phyloP scores from a whole-genome alignment of 495 filamentous ascomycete species.

The Apodospora peruviana region DNA sequence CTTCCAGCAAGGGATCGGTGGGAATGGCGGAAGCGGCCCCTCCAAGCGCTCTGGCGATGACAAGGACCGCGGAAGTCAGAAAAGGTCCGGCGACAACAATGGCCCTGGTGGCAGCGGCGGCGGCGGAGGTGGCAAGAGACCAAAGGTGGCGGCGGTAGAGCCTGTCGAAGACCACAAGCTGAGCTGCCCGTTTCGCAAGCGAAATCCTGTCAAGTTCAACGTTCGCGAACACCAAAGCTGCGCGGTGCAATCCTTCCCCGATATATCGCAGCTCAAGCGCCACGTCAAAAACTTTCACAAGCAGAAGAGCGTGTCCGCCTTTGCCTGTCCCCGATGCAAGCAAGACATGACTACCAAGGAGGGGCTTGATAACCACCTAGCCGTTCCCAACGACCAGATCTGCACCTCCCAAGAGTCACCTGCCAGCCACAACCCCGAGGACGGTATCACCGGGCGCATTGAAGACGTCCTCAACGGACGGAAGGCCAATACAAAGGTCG shows the following conservation, averaged over 20 bases:
- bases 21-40: background rate
- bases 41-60: conserved; percentile 3
- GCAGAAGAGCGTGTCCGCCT: conserved; percentile 2
- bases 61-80: background rate
- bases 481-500: conserved; percentile 21
- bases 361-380: conserved; percentile 12
- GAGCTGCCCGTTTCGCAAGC: conserved; percentile 33
- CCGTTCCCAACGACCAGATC: conserved; percentile 8
- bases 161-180: conserved; percentile 5
- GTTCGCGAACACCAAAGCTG: conserved; percentile 26
- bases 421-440: conserved; percentile 20
- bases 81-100: background rate
- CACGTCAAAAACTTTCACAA: conserved; percentile 26
- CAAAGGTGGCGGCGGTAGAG: background rate
- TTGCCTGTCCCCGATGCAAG: conserved; percentile 22
- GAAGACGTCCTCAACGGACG: conserved; percentile 22
- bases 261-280: conserved; percentile 29
- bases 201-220: conserved; percentile 34
- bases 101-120: conserved; percentile 2
- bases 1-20: background rate
- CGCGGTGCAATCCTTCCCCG: conserved; percentile 18
- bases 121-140: conserved; percentile 10
- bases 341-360: conserved; percentile 9
- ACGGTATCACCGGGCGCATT: conserved; percentile 18
- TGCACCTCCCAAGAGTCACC: conserved; percentile 10